Conservation (phyloP, 2,329 filamentous ascomycete species). For the Coniochaeta ligniaria region DNA sequence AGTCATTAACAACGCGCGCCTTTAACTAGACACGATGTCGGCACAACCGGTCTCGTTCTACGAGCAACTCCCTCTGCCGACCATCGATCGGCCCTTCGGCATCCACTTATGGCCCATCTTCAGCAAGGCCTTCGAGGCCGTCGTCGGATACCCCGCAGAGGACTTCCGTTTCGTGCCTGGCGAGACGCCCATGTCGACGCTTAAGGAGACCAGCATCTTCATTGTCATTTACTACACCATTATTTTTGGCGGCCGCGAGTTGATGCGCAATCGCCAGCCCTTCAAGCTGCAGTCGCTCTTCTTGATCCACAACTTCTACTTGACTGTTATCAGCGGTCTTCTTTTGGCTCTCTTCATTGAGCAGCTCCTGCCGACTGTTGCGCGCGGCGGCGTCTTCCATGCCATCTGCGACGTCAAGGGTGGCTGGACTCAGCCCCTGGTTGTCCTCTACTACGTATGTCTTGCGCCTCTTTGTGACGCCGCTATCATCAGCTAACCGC, state of each 20-base stretch:
- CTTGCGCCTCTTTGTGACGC: background rate
- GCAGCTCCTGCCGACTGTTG: constrained; percentile 79
- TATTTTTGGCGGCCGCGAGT: constrained; percentile 86
- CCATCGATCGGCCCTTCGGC: constrained; percentile 87
- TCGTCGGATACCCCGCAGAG: constrained; percentile 74
- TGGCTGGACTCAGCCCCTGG: constrained; percentile 89
- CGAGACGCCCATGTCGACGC: constrained; percentile 81
- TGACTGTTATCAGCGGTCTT: constrained; percentile 76
- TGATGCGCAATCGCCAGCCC: constrained; percentile 81
- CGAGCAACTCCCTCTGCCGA: constrained; percentile 60
- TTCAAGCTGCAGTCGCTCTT: constrained; percentile 86
- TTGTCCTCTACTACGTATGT: constrained; percentile 94
- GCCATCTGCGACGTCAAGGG: constrained; percentile 76
- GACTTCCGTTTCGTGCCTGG: constrained; percentile 81
- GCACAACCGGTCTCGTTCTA: constrained; percentile 34
- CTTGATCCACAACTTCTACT: constrained; percentile 93
- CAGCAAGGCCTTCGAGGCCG: constrained; percentile 71
- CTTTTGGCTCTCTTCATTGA: constrained; percentile 83
- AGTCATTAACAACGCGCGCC: background rate
- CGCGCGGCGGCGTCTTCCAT: constrained; percentile 76
- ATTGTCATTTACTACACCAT: constrained; percentile 85
- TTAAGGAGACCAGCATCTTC: constrained; percentile 73
- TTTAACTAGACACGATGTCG: constrained; percentile 14
- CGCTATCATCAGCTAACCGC: background rate
- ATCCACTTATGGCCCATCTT: constrained; percentile 91